Base-by-base conservation (phyloP, 139 green algal species). In the Coelastrella sp. region DNA sequence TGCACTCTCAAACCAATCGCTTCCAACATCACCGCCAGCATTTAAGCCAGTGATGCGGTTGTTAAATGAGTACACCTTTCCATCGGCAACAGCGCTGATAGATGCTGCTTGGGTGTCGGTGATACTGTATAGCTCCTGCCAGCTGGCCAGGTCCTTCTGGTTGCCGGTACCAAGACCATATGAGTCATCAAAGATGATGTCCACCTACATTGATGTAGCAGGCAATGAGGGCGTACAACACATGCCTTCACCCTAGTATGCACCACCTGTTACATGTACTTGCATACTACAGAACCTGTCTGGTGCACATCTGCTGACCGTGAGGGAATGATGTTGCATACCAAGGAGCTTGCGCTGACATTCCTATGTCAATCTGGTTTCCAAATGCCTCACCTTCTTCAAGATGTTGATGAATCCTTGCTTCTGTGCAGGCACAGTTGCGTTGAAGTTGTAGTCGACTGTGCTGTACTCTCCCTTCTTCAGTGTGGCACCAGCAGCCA, bases 1-100 rank as follows among this genome's bases (percentile, higher is more conserved):
- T 47, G 94, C 93, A 47, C 88, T 89, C 90, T 98, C 96, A 90
- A 96, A 97, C 96, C 96, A 98, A 92, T 96, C 93, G 22, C 90
- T 83, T 13, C 22, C 86, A 5, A 77, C 58, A 47, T 64, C 58
- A 14, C 74, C 85, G 6, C 60, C 85, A 7, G 16, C 71, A 54
- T 83, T 90, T 22, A 20, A 23, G 16, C 10, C 68, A 5, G 10
- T 57, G 17, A 88, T 19, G 47, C 68, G 66, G 68, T 80, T 80
- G 83, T 88, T 88, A n/a, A 68, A 68, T 13, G 83, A 16, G 16
- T 32, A 88, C 68, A 88, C 83, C 54, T 88, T 56, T 66, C 83
- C 83, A 13, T 47, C 68, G 19, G 54, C 66, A 20, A 88, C n/a
- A 32, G 83, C 83, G 2, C 32, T 73, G 68, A 88, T 80, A 20